These are phyloP conservation scores for Calonectria pseudoturangicola DNA, from an alignment of 2,329 filamentous ascomycete species.

Conservation along the genomic window DNA sequence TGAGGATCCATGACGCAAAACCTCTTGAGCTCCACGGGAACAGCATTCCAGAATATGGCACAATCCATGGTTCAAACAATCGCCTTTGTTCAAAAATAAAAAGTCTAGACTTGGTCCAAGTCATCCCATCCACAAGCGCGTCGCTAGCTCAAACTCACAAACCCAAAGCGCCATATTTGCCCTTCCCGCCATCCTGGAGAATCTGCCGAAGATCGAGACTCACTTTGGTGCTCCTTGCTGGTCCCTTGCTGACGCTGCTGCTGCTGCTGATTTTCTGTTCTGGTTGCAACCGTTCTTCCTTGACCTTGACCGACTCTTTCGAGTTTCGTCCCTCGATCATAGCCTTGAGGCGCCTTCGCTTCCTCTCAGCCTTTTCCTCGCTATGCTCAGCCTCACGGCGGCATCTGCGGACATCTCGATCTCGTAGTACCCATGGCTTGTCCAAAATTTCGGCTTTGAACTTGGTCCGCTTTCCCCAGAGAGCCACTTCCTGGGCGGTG, in stretches of 20 bases:
- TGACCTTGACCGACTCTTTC: slow-evolving; percentile 31
- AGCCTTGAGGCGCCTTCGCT: slow-evolving; percentile 50
- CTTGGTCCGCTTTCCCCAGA: slow-evolving; percentile 73
- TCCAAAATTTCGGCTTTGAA: slow-evolving; percentile 71
- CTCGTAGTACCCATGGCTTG: slow-evolving; percentile 73
- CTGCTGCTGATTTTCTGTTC: background rate
- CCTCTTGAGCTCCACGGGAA: slow-evolving; percentile 38
- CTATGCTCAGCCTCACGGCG: slow-evolving; percentile 67
- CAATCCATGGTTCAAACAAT: slow-evolving; percentile 41
- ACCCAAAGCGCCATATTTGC: slow-evolving; percentile 60
- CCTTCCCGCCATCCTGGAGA: slow-evolving; percentile 55
- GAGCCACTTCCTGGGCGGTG: slow-evolving; percentile 74
- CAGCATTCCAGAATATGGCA: slow-evolving; percentile 52
- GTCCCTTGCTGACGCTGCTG: slow-evolving; percentile 30
- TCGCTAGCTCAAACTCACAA: slow-evolving; percentile 51
- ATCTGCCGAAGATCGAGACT: slow-evolving; percentile 53
- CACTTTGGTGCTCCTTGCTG: slow-evolving; percentile 39
- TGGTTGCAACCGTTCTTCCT: slow-evolving; percentile 31
- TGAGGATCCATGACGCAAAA: slow-evolving; percentile 26
- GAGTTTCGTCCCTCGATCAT: slow-evolving; percentile 39
- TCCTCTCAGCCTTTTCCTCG: slow-evolving; percentile 53
- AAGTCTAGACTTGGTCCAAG: slow-evolving; percentile 40
- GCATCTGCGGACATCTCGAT: slow-evolving; percentile 69
- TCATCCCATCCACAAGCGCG: slow-evolving; percentile 38
- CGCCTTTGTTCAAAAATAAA: slow-evolving; percentile 27